phyloP scores from a whole-genome alignment of 2,329 filamentous ascomycete genomes.

The Chaetoscypha palmicola region DNA sequence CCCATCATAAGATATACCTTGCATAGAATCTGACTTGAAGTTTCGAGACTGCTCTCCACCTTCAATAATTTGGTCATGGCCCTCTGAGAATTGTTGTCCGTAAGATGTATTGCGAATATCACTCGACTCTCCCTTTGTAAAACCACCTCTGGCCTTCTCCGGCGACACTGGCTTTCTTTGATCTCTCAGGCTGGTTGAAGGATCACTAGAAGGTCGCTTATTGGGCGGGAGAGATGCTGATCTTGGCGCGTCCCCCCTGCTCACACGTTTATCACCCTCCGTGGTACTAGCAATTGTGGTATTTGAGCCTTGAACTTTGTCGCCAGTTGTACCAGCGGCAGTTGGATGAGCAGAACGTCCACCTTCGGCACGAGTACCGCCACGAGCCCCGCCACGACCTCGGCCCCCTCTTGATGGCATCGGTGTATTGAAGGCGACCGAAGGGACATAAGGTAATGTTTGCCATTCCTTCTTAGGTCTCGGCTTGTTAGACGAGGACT shows the following conservation, averaged over 20 bases:
- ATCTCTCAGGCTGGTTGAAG: constrained; percentile 20
- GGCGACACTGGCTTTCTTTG: constrained; percentile 23
- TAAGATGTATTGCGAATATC: constrained; percentile 30
- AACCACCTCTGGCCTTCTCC: constrained; percentile 23
- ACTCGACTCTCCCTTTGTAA: constrained; percentile 21
- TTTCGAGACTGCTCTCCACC: constrained; percentile 18
- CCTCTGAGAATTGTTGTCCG: constrained; percentile 24
- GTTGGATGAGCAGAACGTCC: constrained; percentile 31
- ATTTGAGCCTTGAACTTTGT: constrained; percentile 22
- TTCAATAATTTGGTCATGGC: constrained; percentile 11
- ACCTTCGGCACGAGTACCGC: constrained; percentile 32
- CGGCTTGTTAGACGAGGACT: constrained; percentile 44
- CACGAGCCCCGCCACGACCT: constrained; percentile 36
- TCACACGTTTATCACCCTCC: constrained; percentile 21
- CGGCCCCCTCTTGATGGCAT: constrained; percentile 56
- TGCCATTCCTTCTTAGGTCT: constrained; percentile 79
- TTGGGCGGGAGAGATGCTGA: constrained; percentile 29
- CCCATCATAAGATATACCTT: constrained; percentile 20
- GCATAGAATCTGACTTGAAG: constrained; percentile 17
- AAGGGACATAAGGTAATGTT: constrained; percentile 72
- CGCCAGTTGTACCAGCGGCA: constrained; percentile 18
- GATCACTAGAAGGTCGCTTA: constrained; percentile 20
- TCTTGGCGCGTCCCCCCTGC: constrained; percentile 18
- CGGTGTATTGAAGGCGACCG: constrained; percentile 80
- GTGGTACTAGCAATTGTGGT: constrained; percentile 8